Percentiles rank a stretch among this genome's conserved stretches.
These are phyloP conservation scores for Sambucus nigra DNA, from an alignment of 129 eudicot genomes.

Conservation along the genomic window DNA sequence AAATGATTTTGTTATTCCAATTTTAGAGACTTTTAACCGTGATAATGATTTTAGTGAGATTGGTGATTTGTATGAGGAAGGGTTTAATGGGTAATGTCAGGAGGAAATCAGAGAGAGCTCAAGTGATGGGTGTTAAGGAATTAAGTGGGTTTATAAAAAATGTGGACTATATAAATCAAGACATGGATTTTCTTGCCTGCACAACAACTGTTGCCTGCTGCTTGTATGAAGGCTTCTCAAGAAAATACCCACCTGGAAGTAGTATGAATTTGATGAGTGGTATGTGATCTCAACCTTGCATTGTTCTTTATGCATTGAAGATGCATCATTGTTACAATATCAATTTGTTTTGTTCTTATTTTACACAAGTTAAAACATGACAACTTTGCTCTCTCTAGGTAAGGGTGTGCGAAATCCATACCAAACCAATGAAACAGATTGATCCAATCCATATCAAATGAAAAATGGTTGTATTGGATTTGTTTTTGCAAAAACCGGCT, in stretches of 20 bases:
- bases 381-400: too few relatives aligned
- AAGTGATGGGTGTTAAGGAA: too few relatives aligned
- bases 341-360: too few relatives aligned
- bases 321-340: not conserved
- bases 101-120: not conserved
- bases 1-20: conserved; percentile 5
- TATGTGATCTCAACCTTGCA: not conserved
- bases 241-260: not conserved
- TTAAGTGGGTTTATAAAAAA: too few relatives aligned
- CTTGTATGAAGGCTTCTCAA: not conserved
- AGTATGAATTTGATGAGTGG: not conserved
- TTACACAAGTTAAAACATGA: too few relatives aligned
- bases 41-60: not conserved
- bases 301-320: too few relatives aligned
- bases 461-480: too few relatives aligned
- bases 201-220: not conserved
- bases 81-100: not conserved
- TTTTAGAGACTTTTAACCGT: not conserved
- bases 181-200: not conserved
- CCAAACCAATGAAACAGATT: too few relatives aligned
- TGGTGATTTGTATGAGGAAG: not conserved
- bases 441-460: too few relatives aligned
- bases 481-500: too few relatives aligned
- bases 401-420: too few relatives aligned
- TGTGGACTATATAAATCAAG: too few relatives aligned